Evolutionary conservation across 192 early-diverging fungal genomes (phyloP), one percentile per base, ranked within the genome.

Genomic region (Gryganskiella cystojenkinii): DNA sequence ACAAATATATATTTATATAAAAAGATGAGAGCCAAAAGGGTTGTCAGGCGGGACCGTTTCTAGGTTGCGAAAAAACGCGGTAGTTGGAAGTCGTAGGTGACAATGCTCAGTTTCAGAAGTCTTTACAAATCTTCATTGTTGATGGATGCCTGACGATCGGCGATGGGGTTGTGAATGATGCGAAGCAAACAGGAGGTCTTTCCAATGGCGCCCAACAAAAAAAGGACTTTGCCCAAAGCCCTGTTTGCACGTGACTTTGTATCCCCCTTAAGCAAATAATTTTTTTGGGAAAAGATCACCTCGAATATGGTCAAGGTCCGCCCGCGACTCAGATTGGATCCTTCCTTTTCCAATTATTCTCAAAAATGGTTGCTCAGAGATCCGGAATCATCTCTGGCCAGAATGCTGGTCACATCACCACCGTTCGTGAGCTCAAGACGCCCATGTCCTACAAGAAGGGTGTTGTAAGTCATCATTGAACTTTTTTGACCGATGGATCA

Each of bases 381-480:
- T 87, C 91, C 71, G 97, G 97, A 75, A 90, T 99, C 80, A 88
- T 88, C 80, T 87, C 85, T 70, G 98, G 98, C 79, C 82, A 90
- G 84, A 98, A 97, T 92, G 90, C 92, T 82, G 98, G 98, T 61
- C 95, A 94, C 91, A 83, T 93, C 86, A 92, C 91, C 76, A 90
- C 96, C 64, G 82, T 81, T 62, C 90, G 91, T 62, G 88, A 81
- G 63, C 78, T 90, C 72, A 84, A 87, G 80, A 81, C 67, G 47
- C 93, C 92, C 82, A 91, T 91, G 59, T 85, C 86, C 66, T 84
- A 89, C 86, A 85, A 87, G 81, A 97, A 94, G 87, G 95, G 95
- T 60, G 93, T 93, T 86, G 81, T 91, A 91, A 82, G 55, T 70
- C 57, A 44, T 25, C 44, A 85, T 66, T 57, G 68, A 64, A 61